These are phyloP conservation scores for Plenodomus biglobosus DNA, from an alignment of 2,329 filamentous ascomycete genomes.

Conservation along the genomic window DNA sequence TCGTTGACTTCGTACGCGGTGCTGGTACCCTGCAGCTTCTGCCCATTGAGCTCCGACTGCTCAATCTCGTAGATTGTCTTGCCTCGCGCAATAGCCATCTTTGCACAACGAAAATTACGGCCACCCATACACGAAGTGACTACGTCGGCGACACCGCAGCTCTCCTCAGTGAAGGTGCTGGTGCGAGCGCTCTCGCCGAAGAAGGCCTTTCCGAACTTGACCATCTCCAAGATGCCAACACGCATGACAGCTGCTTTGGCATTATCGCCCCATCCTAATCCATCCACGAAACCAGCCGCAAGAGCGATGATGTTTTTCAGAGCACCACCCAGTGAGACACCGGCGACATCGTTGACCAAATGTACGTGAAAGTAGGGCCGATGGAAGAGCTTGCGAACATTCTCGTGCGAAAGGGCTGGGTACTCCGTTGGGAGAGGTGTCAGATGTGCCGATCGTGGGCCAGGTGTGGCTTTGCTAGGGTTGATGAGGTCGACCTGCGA, in stretches of 20 bases:
- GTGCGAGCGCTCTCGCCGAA: slow-evolving; percentile 80
- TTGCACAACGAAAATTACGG: slow-evolving; percentile 91
- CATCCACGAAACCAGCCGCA: slow-evolving; percentile 92
- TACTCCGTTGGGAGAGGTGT: slow-evolving; percentile 78
- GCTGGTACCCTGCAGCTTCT: slow-evolving; percentile 92
- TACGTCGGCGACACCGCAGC: slow-evolving; percentile 89
- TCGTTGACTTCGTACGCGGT: slow-evolving; percentile 90
- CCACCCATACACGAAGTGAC: slow-evolving; percentile 93
- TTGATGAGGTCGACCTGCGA: slow-evolving; percentile 56
- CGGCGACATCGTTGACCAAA: slow-evolving; percentile 92
- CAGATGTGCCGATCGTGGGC: slow-evolving; percentile 67
- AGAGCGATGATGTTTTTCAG: slow-evolving; percentile 97
- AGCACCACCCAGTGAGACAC: slow-evolving; percentile 90
- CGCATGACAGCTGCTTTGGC: slow-evolving; percentile 99
- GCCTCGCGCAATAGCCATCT: slow-evolving; percentile 78
- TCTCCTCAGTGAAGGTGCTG: slow-evolving; percentile 94
- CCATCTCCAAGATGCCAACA: slow-evolving; percentile 92
- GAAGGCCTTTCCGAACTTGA: slow-evolving; percentile 92
- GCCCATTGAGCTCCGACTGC: slow-evolving; percentile 85
- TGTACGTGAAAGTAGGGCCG: slow-evolving; percentile 97
- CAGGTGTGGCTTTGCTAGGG: slow-evolving; percentile 56
- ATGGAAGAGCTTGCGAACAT: slow-evolving; percentile 86
- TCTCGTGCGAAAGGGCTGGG: slow-evolving; percentile 80
- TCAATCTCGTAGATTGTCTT: slow-evolving; percentile 86
- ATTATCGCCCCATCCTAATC: slow-evolving; percentile 96